Percentiles rank a stretch among this genome's conserved stretches.
Evolutionary conservation across 805 yeast genomes (phyloP).

Genomic region (Monosporozyma servazzii): DNA sequence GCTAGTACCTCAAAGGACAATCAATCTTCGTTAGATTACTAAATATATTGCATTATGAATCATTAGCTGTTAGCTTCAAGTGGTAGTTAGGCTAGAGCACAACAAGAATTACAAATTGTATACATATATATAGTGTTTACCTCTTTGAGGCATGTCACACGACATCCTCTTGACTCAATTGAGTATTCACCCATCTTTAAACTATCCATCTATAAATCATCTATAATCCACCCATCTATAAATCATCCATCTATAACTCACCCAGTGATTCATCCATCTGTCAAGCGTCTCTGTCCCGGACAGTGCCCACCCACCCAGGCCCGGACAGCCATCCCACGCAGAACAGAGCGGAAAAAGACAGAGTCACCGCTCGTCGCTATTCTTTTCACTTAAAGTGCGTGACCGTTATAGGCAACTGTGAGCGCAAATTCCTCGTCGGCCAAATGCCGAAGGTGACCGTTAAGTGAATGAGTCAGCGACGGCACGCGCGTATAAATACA

Average conservation of each 20-base stretch:
- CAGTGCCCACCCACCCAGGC: not conserved
- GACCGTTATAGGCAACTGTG: conserved; percentile 2
- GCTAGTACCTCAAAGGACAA: conserved; percentile 2
- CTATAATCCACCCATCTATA: too few relatives aligned
- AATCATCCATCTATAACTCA: too few relatives aligned
- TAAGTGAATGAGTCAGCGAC: conserved; percentile 15
- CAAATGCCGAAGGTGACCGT: conserved; percentile 4
- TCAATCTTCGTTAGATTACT: conserved; percentile 9
- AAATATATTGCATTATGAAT: not conserved
- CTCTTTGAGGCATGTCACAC: too few relatives aligned
- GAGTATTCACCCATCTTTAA: too few relatives aligned
- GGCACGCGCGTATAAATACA: not conserved
- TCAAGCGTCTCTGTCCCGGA: too few relatives aligned
- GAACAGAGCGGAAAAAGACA: too few relatives aligned
- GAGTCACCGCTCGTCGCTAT: conserved; percentile 8
- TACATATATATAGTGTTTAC: too few relatives aligned
- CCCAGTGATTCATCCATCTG: too few relatives aligned
- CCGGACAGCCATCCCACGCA: not conserved
- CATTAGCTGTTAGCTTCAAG: not conserved
- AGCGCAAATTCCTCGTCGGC: not conserved
- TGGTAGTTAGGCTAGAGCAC: too few relatives aligned
- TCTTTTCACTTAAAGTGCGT: conserved; percentile 13
- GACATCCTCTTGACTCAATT: too few relatives aligned
- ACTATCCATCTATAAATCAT: too few relatives aligned
- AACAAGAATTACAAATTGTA: too few relatives aligned